Conservation (phyloP, 1,284 basidiomycete genomes). For the Athelia sp. region DNA sequence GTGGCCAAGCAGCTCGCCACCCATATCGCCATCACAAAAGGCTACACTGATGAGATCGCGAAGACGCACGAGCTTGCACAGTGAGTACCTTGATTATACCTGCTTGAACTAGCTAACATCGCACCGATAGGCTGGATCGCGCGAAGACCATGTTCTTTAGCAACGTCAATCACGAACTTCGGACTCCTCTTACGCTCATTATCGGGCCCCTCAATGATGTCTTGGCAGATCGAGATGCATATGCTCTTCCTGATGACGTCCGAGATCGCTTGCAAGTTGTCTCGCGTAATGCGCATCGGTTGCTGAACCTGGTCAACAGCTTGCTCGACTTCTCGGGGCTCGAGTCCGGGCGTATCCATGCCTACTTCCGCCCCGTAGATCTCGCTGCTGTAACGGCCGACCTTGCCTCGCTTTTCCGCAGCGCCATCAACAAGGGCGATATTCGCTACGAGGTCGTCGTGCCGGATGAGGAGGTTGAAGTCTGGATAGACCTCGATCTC, state of each 20-base stretch:
- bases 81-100: too few species aligned
- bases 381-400: constrained; percentile 21
- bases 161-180: constrained; percentile 25
- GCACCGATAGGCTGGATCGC: constrained; percentile 17
- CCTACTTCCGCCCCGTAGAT: constrained; percentile 19
- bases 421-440: constrained; percentile 20
- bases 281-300: constrained; percentile 18
- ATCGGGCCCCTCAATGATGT: constrained; percentile 21
- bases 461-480: background rate
- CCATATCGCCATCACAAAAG: too few species aligned
- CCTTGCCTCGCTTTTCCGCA: constrained; percentile 23
- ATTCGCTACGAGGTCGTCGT: constrained; percentile 11
- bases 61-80: too few species aligned
- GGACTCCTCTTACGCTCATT: constrained; percentile 26
- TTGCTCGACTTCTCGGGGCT: constrained; percentile 25
- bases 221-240: constrained; percentile 1
- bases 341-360: constrained; percentile 19
- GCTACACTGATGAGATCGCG: too few species aligned
- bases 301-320: constrained; percentile 22
- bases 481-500: constrained; percentile 22
- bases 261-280: constrained; percentile 18
- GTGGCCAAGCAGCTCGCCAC: too few species aligned
- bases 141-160: constrained; percentile 28
- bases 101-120: too few species aligned
- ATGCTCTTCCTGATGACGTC: constrained; percentile 7